Evolutionary conservation across 352 stramenopile genomes (phyloP).

Genomic region (Lagenidium sp.): DNA sequence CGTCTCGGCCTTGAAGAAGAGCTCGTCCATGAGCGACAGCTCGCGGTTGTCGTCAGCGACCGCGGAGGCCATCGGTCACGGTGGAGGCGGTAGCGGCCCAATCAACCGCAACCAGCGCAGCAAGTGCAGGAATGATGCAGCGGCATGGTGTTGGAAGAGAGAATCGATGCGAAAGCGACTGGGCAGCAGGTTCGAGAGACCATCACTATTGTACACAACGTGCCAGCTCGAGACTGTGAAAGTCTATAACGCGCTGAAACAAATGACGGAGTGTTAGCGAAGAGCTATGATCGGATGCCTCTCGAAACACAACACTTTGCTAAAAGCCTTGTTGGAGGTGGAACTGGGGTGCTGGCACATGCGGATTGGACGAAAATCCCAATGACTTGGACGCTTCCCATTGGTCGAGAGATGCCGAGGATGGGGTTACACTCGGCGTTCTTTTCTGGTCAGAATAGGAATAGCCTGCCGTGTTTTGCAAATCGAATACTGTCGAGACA

Average conservation of each 20-base stretch:
- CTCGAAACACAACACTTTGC: constrained; percentile 2
- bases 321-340: background rate
- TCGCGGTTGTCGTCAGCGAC: constrained; percentile 5
- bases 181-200: background rate
- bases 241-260: constrained; percentile 1
- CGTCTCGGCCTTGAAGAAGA: no score
- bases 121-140: background rate
- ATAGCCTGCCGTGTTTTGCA: no score
- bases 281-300: constrained; percentile 1
- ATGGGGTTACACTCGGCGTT: no score
- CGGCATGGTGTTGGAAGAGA: no score
- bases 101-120: constrained; percentile 10
- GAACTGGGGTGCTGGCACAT: constrained; percentile 35
- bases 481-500: no score
- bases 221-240: no score
- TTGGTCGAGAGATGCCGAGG: constrained; percentile 3
- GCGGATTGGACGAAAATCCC: constrained; percentile 34
- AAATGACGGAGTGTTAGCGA: no score
- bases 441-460: no score
- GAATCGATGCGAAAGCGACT: background rate
- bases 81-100: background rate
- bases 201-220: constrained; percentile 3
- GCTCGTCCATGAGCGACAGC: constrained; percentile 43
- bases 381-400: constrained; percentile 15
- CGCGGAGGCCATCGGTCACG: constrained; percentile 1